phyloP scores from a whole-genome alignment of 805 yeast genomes.

The Debaryomyces tyrocola region DNA sequence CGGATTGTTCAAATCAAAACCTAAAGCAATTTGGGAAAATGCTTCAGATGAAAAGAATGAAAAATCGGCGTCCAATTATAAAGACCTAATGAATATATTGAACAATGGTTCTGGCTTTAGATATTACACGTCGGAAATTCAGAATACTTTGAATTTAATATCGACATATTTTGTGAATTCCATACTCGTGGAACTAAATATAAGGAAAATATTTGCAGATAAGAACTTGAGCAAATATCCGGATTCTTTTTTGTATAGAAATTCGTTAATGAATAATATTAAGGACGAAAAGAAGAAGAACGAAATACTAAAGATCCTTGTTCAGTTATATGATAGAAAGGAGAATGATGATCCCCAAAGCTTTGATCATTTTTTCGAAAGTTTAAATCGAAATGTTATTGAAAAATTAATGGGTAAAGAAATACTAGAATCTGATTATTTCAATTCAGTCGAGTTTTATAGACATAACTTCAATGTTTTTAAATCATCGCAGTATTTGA shows the following conservation, averaged over 20 bases:
- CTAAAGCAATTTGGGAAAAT: conserved; percentile 8
- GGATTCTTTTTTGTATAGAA: conserved; percentile 13
- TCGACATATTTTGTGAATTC: conserved; percentile 23
- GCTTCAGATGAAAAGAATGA: conserved; percentile 5
- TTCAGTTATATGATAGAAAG: conserved; percentile 3
- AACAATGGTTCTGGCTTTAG: conserved; percentile 3
- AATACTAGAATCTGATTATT: conserved; percentile 14
- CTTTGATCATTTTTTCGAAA: conserved; percentile 13
- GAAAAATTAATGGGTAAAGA: conserved; percentile 8
- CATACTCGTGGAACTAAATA: conserved; percentile 28
- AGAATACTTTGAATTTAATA: conserved; percentile 21
- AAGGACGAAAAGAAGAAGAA: conserved; percentile 13
- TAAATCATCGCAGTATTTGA: conserved; percentile 34
- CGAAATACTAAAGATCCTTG: conserved; percentile 18
- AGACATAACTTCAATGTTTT: conserved; percentile 22
- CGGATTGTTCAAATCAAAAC: conserved; percentile 1
- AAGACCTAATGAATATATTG: background rate
- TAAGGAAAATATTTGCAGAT: conserved; percentile 17
- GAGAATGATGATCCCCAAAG: conserved; percentile 9
- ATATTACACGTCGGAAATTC: conserved; percentile 19
- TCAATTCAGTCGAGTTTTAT: conserved; percentile 22
- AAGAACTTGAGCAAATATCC: conserved; percentile 1
- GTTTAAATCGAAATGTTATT: conserved; percentile 10
- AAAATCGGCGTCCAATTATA: background rate
- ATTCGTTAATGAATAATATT: conserved; percentile 17